Conservation (phyloP, 352 stramenopile genomes). For the Pythium pyrilobum region DNA sequence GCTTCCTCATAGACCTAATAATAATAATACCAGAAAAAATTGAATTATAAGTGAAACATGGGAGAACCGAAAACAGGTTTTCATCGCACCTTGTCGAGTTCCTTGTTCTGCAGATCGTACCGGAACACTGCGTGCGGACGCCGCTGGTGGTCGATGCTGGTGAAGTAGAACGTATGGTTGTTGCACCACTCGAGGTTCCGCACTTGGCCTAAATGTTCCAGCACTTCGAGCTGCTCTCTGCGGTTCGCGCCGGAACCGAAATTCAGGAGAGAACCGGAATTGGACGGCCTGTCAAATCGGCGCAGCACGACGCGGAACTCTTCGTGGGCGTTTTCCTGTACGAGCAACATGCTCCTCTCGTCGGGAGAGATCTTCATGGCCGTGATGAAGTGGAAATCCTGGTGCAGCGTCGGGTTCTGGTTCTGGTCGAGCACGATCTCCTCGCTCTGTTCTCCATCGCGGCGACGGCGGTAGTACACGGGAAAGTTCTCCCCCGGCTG, state of each 20-base stretch:
- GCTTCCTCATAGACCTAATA: constrained; percentile 74
- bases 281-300: neutral
- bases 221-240: constrained; percentile 23
- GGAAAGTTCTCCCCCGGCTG: constrained; percentile 61
- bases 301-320: constrained; percentile 42
- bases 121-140: constrained; percentile 60
- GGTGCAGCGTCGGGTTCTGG: constrained; percentile 38
- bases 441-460: constrained; percentile 19
- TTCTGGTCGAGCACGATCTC: constrained; percentile 80
- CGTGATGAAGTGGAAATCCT: constrained; percentile 63
- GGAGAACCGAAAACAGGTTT: neutral
- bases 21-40: neutral
- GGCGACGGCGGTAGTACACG: constrained; percentile 65
- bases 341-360: constrained; percentile 48
- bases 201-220: constrained; percentile 34
- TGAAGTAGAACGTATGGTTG: constrained; percentile 67
- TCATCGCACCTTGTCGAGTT: constrained; percentile 56
- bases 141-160: constrained; percentile 53
- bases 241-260: neutral
- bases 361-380: constrained; percentile 77
- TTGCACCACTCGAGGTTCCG: constrained; percentile 73
- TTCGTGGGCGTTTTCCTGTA: constrained; percentile 70
- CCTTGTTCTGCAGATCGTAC: constrained; percentile 42
- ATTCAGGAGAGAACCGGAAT: neutral
- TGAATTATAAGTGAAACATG: neutral